Conservation (phyloP, 2,329 filamentous ascomycete genomes). For the Dothiorella sarmentorum region DNA sequence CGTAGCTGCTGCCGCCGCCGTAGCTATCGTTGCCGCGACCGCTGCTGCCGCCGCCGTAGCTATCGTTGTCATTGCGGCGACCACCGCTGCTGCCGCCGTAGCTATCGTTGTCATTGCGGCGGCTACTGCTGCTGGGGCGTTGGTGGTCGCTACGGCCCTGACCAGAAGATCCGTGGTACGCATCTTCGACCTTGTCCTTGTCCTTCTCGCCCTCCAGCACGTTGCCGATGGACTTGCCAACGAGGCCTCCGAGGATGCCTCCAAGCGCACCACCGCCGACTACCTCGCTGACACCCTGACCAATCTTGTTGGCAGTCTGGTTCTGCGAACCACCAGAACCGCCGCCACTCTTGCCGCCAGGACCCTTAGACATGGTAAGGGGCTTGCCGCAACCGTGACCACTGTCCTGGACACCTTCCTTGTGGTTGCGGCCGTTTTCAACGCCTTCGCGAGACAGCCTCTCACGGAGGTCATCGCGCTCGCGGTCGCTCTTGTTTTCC, state of each 20-base stretch:
- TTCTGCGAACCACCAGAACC: constrained; percentile 27
- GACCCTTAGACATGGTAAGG: constrained; percentile 60
- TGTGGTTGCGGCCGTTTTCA: constrained; percentile 75
- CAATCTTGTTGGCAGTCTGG: constrained; percentile 38
- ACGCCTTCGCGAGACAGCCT: constrained; percentile 80
- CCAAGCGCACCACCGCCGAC: constrained; percentile 64
- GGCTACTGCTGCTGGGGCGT: constrained; percentile 45
- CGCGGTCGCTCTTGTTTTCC: constrained; percentile 60
- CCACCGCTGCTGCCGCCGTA: constrained; percentile 48
- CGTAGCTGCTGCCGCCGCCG: constrained; percentile 53
- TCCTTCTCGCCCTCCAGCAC: constrained; percentile 49
- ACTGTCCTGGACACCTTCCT: constrained; percentile 75
- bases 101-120: constrained; percentile 59
- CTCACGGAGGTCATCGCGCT: constrained; percentile 64
- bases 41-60: constrained; percentile 54
- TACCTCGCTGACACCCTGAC: constrained; percentile 56
- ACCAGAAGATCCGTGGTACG: constrained; percentile 50
- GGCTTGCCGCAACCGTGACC: constrained; percentile 84
- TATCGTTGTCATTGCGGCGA: constrained; percentile 59
- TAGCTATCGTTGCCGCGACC: constrained; percentile 45
- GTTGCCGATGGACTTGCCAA: constrained; percentile 59
- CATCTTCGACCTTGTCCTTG: constrained; percentile 47
- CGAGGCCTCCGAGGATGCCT: constrained; percentile 66
- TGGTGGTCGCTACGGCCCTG: constrained; percentile 57
- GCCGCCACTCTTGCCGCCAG: constrained; percentile 43